Evolutionary conservation across 2,329 filamentous ascomycete species (phyloP).

Genomic region (Penicillium sp.): DNA sequence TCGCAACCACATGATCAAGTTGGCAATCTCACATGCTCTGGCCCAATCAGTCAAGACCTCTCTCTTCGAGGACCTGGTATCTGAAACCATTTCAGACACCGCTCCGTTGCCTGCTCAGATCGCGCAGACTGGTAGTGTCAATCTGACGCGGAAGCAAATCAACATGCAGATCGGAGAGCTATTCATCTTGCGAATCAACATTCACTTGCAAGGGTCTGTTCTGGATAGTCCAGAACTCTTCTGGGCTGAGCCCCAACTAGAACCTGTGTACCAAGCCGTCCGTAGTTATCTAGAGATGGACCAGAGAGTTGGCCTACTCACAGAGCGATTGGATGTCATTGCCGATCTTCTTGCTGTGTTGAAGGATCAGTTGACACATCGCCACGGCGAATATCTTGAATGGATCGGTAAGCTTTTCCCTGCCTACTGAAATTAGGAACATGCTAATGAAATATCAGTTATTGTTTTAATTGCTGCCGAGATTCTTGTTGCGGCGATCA

Average conservation of each 20-base stretch:
- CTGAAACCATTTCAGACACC: slow-evolving; percentile 88
- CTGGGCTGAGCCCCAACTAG: slow-evolving; percentile 96
- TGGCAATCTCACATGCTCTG: slow-evolving; percentile 92
- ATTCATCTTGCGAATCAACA: slow-evolving; percentile 96
- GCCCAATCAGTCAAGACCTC: slow-evolving; percentile 98
- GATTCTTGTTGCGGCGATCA: slow-evolving; percentile 87
- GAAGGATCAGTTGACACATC: slow-evolving; percentile 93
- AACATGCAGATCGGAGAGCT: slow-evolving; percentile 99
- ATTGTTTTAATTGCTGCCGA: slow-evolving; percentile 95
- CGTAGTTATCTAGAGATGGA: slow-evolving; percentile 97
- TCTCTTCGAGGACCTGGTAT: slow-evolving; percentile 92
- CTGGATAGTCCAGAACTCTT: slow-evolving; percentile 96
- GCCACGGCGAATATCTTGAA: slow-evolving; percentile 84
- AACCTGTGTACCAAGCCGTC: slow-evolving; percentile 94
- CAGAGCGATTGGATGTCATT: slow-evolving; percentile 88
- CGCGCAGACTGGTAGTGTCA: slow-evolving; percentile 87
- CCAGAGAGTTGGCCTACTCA: slow-evolving; percentile 84
- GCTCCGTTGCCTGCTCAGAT: slow-evolving; percentile 93
- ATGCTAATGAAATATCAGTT: slow-evolving; percentile 54
- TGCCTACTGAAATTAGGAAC: background rate
- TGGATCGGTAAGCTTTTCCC: slow-evolving; percentile 71
- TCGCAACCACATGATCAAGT: slow-evolving; percentile 95
- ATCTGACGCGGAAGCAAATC: slow-evolving; percentile 83
- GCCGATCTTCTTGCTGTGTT: slow-evolving; percentile 88
- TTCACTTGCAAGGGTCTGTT: slow-evolving; percentile 94